phyloP scores from a whole-genome alignment of 306 rosid species.

The Bauhinia variegata region DNA sequence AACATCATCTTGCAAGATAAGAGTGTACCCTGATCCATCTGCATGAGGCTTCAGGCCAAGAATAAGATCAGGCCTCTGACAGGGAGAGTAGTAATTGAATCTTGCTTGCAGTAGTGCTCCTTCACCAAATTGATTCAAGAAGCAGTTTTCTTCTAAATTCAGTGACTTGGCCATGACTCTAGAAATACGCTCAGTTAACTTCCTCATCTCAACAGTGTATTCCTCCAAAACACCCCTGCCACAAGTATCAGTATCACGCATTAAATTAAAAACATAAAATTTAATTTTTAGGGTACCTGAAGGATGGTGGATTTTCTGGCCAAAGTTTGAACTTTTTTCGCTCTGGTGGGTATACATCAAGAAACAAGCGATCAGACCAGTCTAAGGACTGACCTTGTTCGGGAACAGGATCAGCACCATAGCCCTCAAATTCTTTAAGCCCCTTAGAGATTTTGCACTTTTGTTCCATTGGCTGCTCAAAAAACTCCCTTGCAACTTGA shows the following conservation, averaged over 20 bases:
- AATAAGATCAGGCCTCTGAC: too few species aligned
- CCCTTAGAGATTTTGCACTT: slow-evolving; percentile 35
- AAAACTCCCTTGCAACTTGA: slow-evolving; percentile 40
- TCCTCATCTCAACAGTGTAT: slow-evolving; percentile 32
- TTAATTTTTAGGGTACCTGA: too few species aligned
- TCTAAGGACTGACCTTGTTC: slow-evolving; percentile 44
- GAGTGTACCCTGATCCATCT: too few species aligned
- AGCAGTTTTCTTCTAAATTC: slow-evolving; percentile 45
- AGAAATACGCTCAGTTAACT: slow-evolving; percentile 34
- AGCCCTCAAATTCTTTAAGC: slow-evolving; percentile 41
- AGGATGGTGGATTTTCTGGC: slow-evolving; percentile 43
- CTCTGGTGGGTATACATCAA: slow-evolving; percentile 38
- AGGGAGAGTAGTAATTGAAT: too few species aligned
- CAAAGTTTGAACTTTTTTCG: slow-evolving; percentile 30
- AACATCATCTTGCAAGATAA: too few species aligned
- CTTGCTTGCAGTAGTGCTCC: slow-evolving; percentile 19
- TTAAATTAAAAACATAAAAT: too few species aligned
- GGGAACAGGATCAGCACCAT: slow-evolving; percentile 47
- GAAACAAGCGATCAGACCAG: slow-evolving; percentile 50
- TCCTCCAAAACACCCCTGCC: slow-evolving; percentile 42
- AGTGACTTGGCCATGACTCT: slow-evolving; percentile 48
- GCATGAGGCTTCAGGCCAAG: too few species aligned
- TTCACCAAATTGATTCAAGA: slow-evolving; percentile 48
- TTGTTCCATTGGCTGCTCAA: slow-evolving; percentile 43
- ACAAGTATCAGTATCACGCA: too few species aligned